A percentile compares a stretch with the other conserved stretches of the same genome.
Evolutionary conservation across 805 yeast species (phyloP).

Genomic region (Huiozyma naganishii): DNA sequence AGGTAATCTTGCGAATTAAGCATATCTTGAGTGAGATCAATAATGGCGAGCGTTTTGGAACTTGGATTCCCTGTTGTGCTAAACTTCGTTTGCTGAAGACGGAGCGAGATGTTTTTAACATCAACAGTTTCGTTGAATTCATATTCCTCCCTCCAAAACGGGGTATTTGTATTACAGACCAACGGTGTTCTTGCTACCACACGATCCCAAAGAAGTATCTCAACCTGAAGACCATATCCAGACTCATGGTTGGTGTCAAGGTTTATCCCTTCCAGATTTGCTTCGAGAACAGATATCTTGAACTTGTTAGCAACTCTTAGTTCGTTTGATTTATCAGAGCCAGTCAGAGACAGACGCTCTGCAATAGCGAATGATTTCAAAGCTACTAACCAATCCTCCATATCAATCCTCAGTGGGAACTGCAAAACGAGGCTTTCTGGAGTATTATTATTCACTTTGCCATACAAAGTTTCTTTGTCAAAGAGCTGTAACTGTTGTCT

Average conservation of each 20-base stretch:
- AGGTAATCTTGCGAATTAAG: conserved; percentile 13
- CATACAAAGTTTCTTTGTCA: neutral
- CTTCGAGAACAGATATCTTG: conserved; percentile 53
- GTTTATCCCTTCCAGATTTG: conserved; percentile 34
- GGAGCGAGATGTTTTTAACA: conserved; percentile 41
- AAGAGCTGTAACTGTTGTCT: conserved; percentile 28
- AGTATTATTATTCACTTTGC: conserved; percentile 1
- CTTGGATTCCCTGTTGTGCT: conserved; percentile 29
- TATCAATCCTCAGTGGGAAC: conserved; percentile 56
- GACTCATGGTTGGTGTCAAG: neutral
- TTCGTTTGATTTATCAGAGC: conserved; percentile 25
- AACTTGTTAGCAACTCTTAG: conserved; percentile 46
- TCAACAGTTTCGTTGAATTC: conserved; percentile 44
- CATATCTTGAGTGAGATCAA: conserved; percentile 27
- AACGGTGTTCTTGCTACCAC: conserved; percentile 73
- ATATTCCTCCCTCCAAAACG: conserved; percentile 81
- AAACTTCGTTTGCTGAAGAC: conserved; percentile 30
- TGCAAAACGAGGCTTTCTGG: conserved; percentile 33
- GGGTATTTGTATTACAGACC: conserved; percentile 38
- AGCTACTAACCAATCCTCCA: conserved; percentile 71
- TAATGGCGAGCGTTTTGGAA: conserved; percentile 33
- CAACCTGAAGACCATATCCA: conserved; percentile 41
- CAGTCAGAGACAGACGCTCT: conserved; percentile 30
- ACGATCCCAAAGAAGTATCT: conserved; percentile 58
- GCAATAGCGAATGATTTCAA: conserved; percentile 51